Evolutionary conservation across 2,329 filamentous ascomycete species (phyloP).

Genomic region (Fusarium ramigenum): DNA sequence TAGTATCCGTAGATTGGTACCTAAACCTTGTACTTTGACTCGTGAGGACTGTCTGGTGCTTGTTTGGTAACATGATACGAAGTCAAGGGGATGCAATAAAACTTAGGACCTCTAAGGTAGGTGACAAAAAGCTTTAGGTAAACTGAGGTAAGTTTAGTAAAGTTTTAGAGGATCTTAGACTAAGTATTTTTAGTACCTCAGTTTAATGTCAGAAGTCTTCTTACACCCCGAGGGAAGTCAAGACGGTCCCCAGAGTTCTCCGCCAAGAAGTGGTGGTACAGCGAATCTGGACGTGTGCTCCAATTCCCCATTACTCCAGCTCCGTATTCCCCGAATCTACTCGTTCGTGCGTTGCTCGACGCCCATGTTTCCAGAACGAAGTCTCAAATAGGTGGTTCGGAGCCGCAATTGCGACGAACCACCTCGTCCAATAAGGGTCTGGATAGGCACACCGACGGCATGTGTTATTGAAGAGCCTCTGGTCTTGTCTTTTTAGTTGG

Average conservation of each 20-base stretch:
- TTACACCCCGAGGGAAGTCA: too few species aligned
- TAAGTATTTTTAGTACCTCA: too few species aligned
- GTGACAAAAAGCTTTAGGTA: too few species aligned
- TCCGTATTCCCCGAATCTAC: slow-evolving; percentile 3
- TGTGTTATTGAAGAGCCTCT: slow-evolving; percentile 11
- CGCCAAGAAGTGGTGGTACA: not conserved
- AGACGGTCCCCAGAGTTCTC: slow-evolving; percentile 21
- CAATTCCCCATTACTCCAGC: slow-evolving; percentile 19
- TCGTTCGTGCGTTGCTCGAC: not conserved
- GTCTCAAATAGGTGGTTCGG: slow-evolving; percentile 17
- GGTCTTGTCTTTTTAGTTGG: slow-evolving; percentile 31
- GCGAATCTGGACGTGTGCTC: slow-evolving; percentile 4
- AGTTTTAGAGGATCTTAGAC: too few species aligned
- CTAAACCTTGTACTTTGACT: not conserved
- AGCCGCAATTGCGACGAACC: slow-evolving; percentile 28
- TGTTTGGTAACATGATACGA: not conserved
- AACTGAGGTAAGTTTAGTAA: too few species aligned
- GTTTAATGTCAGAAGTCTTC: too few species aligned
- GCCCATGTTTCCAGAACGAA: slow-evolving; percentile 1
- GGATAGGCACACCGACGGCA: slow-evolving; percentile 19
- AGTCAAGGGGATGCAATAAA: too few species aligned
- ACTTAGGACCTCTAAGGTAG: too few species aligned
- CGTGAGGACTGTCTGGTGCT: not conserved
- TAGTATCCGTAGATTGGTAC: not conserved
- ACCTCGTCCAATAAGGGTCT: slow-evolving; percentile 9